Percentiles rank a stretch among this genome's conserved stretches.
Conservation (phyloP, 1,139 yeast species). For the Entelexis paramagnoliae region DNA sequence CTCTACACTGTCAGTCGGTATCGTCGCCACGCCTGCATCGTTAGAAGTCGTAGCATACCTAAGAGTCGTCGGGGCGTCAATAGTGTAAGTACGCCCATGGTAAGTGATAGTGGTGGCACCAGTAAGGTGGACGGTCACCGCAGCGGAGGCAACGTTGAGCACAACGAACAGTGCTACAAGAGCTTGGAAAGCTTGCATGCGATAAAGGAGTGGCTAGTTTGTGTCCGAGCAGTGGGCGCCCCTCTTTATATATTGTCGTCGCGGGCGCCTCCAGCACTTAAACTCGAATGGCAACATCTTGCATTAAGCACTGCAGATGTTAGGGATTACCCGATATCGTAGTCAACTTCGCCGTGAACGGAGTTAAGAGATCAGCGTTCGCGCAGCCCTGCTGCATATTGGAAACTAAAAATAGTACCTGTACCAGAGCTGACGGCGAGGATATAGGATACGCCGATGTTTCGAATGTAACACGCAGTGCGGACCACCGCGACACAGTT, state of each 20-base stretch:
- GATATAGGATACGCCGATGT: no score
- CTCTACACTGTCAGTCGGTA: no score
- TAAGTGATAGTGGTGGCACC: background rate
- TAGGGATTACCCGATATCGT: background rate
- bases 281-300: background rate
- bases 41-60: slow-evolving; percentile 1
- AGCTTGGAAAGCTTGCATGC: background rate
- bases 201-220: background rate
- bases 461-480: no score
- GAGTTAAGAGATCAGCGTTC: background rate
- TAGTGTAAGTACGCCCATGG: slow-evolving; percentile 10
- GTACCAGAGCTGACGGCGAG: no score
- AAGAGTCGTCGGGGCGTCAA: slow-evolving; percentile 16
- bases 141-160: background rate
- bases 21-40: background rate
- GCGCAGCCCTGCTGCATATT: background rate
- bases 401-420: background rate
- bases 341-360: background rate
- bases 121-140: background rate
- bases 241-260: background rate
- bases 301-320: background rate
- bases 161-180: background rate
- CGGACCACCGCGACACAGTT: no score
- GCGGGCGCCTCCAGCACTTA: background rate
- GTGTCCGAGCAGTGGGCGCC: background rate